Conservation (phyloP, 805 yeast genomes). For the Starmerella khaoyaiensis region DNA sequence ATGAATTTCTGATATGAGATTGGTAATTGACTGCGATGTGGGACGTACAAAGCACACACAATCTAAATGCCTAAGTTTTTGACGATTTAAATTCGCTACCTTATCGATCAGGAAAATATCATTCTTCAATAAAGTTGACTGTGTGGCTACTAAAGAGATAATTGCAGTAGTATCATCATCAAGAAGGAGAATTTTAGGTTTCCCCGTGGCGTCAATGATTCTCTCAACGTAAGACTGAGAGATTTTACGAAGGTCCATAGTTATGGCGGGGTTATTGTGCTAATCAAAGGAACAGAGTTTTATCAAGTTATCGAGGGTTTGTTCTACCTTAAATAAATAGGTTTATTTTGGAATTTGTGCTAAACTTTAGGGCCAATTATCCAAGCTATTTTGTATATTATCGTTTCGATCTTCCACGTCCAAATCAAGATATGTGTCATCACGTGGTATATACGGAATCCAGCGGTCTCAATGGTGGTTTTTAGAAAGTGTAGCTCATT, state of each 20-base stretch:
- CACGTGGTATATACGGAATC: no score
- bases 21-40: slow-evolving; percentile 45
- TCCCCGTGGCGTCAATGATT: slow-evolving; percentile 28
- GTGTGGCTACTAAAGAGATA: slow-evolving; percentile 81
- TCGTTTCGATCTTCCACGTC: no score
- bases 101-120: slow-evolving; percentile 74
- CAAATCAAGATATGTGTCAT: no score
- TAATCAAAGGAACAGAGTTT: no score
- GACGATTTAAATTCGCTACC: slow-evolving; percentile 44
- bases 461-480: no score
- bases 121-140: slow-evolving; percentile 64
- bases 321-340: no score
- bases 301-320: no score
- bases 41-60: slow-evolving; percentile 76
- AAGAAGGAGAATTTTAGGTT: slow-evolving; percentile 60
- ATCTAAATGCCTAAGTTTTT: slow-evolving; percentile 62
- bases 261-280: neutral
- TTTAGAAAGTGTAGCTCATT: no score
- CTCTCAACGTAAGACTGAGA: slow-evolving; percentile 31
- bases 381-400: no score
- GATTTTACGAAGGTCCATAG: slow-evolving; percentile 20
- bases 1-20: slow-evolving; percentile 51
- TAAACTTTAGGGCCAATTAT: no score
- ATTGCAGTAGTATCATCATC: slow-evolving; percentile 72
- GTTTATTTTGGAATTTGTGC: no score